phyloP scores from a whole-genome alignment of 2,329 filamentous ascomycete genomes.

The Fusarium aywerte region DNA sequence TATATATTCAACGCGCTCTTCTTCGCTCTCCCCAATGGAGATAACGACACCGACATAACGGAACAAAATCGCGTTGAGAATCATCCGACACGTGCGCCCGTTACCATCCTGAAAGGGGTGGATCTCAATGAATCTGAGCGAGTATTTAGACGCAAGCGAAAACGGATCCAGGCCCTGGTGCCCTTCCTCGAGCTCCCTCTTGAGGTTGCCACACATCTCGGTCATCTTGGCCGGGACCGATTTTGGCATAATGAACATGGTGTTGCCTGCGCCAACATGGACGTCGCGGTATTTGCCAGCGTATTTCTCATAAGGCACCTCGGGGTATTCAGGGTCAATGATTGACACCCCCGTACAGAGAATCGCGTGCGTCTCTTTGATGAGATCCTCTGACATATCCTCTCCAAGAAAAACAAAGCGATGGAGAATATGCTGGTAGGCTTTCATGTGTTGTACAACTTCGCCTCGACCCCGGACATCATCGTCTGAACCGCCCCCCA shows the following conservation, averaged over 20 bases:
- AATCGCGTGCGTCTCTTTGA: constrained; percentile 36
- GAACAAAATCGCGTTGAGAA: constrained; percentile 52
- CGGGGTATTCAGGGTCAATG: not conserved
- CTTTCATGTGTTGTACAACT: constrained; percentile 39
- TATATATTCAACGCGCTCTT: constrained; percentile 38
- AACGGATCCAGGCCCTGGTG: constrained; percentile 44
- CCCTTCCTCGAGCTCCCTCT: constrained; percentile 21
- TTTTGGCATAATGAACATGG: constrained; percentile 44
- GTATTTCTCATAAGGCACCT: constrained; percentile 31
- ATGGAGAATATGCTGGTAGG: constrained; percentile 35
- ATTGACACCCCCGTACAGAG: constrained; percentile 22
- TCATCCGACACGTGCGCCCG: constrained; percentile 51
- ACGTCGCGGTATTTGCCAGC: constrained; percentile 43
- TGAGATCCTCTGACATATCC: constrained; percentile 33
- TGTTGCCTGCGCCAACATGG: constrained; percentile 41
- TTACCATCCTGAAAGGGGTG: constrained; percentile 56
- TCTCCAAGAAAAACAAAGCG: constrained; percentile 6
- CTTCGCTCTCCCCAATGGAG: constrained; percentile 36
- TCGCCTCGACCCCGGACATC: constrained; percentile 33
- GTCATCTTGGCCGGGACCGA: constrained; percentile 45
- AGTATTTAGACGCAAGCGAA: constrained; percentile 46
- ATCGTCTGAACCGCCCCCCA: not conserved
- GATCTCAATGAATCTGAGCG: constrained; percentile 50
- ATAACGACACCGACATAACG: constrained; percentile 45
- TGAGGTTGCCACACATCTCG: constrained; percentile 41